phyloP scores from a whole-genome alignment of 225 moss, liverwort and hornwort genomes.

The Polytrichum commune region DNA sequence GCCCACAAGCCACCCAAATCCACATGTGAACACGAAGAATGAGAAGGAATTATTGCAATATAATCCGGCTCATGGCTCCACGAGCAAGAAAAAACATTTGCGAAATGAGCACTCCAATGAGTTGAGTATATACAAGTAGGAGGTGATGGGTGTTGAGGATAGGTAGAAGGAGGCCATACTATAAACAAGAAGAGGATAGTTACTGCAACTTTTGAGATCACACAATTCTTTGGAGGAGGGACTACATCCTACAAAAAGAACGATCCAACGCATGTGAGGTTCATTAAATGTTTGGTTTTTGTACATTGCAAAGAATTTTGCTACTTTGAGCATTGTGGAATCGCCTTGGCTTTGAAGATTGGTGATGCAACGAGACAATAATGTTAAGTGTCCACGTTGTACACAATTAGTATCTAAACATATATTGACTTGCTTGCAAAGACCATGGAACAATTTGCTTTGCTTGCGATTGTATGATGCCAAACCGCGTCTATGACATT shows the following conservation, averaged over 20 bases:
- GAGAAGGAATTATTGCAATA: not conserved
- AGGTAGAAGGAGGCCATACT: not conserved
- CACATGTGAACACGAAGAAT: too few species aligned
- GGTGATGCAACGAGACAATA: too few species aligned
- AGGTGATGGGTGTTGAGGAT: not conserved
- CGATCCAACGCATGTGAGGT: too few species aligned
- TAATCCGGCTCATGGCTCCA: not conserved
- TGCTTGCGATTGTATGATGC: not conserved
- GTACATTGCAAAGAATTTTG: too few species aligned
- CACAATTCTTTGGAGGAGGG: not conserved
- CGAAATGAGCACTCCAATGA: not conserved
- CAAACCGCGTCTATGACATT: not conserved
- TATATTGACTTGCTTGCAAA: not conserved
- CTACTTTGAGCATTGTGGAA: too few species aligned
- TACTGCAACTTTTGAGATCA: not conserved
- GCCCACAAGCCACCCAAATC: too few species aligned
- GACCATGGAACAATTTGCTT: not conserved
- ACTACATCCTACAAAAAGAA: not conserved
- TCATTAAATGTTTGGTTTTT: too few species aligned
- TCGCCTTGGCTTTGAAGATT: too few species aligned
- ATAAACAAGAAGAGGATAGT: not conserved
- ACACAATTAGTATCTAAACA: not conserved
- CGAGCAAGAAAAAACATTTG: not conserved
- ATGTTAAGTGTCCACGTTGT: not conserved
- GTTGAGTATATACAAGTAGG: not conserved